Conservation (phyloP, 1,284 basidiomycete species). For the Lentinula novae-zelandiae region DNA sequence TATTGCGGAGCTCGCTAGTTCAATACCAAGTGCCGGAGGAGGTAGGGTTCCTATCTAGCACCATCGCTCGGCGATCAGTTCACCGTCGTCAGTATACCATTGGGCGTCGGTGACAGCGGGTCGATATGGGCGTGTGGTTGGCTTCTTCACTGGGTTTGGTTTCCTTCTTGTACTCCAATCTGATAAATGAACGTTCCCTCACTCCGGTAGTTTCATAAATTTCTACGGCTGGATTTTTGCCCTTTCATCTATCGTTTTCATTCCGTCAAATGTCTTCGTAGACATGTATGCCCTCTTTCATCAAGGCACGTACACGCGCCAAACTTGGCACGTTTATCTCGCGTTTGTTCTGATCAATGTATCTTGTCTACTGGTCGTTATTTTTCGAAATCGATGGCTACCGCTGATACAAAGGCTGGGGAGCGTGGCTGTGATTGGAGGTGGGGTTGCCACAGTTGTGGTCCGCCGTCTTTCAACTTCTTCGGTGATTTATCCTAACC, state of each 20-base stretch:
- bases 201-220: background rate
- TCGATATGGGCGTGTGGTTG: conserved; percentile 1
- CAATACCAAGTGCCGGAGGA: conserved; percentile 5
- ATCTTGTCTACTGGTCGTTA: background rate
- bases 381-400: background rate
- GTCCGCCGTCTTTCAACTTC: background rate
- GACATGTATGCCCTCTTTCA: conserved; percentile 7
- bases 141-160: conserved; percentile 2
- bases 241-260: background rate
- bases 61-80: background rate
- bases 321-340: conserved; percentile 3
- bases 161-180: background rate
- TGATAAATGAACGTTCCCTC: too few relatives aligned
- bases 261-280: conserved; percentile 2
- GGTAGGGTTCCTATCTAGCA: background rate
- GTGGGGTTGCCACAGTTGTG: background rate
- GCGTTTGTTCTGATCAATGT: conserved; percentile 3
- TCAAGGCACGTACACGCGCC: background rate
- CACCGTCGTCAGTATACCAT: background rate
- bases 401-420: conserved; percentile 1
- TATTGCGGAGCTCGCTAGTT: conserved; percentile 4
- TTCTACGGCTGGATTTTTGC: conserved; percentile 9
- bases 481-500: background rate
- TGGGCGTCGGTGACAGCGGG: conserved; percentile 3
- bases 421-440: conserved; percentile 2